A percentile compares a stretch with the other conserved stretches of the same genome.
phyloP scores from a whole-genome alignment of 768 basidiomycete genomes.

The Pleurotus tuber-regium region DNA sequence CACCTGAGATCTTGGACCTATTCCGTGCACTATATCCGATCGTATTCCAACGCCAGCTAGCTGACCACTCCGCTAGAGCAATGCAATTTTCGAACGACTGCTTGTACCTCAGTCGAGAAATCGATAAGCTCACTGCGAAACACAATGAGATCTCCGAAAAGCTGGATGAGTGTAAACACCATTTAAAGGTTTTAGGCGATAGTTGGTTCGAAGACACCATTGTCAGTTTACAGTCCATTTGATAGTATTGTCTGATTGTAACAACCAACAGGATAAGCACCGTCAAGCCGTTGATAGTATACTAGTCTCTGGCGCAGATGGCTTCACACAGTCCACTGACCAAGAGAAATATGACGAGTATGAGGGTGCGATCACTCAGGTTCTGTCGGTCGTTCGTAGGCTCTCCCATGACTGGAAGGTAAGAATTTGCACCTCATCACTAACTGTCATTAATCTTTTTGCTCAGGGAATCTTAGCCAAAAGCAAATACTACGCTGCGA shows the following conservation, averaged over 20 bases:
- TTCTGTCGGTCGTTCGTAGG: constrained; percentile 60
- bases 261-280: constrained; percentile 45
- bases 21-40: constrained; percentile 79
- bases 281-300: constrained; percentile 40
- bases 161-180: constrained; percentile 47
- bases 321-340: constrained; percentile 67
- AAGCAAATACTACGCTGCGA: constrained; percentile 65
- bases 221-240: constrained; percentile 38
- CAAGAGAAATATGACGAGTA: constrained; percentile 77
- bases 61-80: constrained; percentile 44
- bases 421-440: no score
- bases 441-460: no score
- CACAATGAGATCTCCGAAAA: constrained; percentile 37
- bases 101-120: constrained; percentile 56
- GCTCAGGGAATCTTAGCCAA: constrained; percentile 64
- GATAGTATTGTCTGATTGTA: constrained; percentile 4
- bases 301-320: constrained; percentile 51
- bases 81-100: constrained; percentile 87
- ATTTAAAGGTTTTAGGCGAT: constrained; percentile 55
- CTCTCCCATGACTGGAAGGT: constrained; percentile 76
- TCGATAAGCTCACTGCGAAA: constrained; percentile 37
- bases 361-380: constrained; percentile 62
- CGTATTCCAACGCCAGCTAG: constrained; percentile 45
- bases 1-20: constrained; percentile 70
- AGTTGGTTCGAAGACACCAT: constrained; percentile 72